Evolutionary conservation across 768 basidiomycete genomes (phyloP), one percentile per base, ranked within the genome.

Genomic region (Mycena olivaceomarginata): DNA sequence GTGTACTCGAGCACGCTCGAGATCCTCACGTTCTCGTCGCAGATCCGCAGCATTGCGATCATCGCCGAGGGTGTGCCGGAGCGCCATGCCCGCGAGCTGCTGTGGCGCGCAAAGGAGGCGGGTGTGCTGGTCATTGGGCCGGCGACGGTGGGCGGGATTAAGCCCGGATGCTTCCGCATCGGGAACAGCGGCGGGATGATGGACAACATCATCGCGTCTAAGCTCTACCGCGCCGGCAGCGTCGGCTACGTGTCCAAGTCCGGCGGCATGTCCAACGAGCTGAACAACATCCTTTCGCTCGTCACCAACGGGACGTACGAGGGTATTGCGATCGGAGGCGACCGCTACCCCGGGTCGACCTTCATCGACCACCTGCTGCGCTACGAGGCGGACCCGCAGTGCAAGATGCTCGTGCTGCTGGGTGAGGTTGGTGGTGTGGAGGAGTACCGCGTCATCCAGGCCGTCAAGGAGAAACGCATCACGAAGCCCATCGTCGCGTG

Each of bases 121-220:
- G 92, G 91, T 51, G 97, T 99, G 71, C 91, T 98, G 84, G 98
- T 99, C 88, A 88, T 92, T 74, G 98, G 98, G 48, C 98, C 98
- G 74, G 98, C 98, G 37, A 99, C 98, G 66, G 98, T 99, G 70
- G 98, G 98, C 88, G 98, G 98, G 83, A 98, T 99, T 91, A 99
- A 99, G 91, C 98, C 98, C 74, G 98, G 98, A 57, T 99, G 98
- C 90, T 99, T 99, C 96, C 93, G 98, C 86, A 99, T 99, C 82
- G 98, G 98, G 83, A 99, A 99, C 92, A 97, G 96, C 75, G 98
- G 98, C 90, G 98, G 96, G 83, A 99, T 99, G 98, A 98, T 99
- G 98, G 98, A 99, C 91, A 99, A 99, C 91, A 98, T 99, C 89
- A 98, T 99, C 84, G 90, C 98, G 9, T 98, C 97, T 78, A 99